A percentile compares a stretch with the other conserved stretches of the same genome.
phyloP scores from a whole-genome alignment of 148 eudicot genomes.

The Rhododendron henanense region DNA sequence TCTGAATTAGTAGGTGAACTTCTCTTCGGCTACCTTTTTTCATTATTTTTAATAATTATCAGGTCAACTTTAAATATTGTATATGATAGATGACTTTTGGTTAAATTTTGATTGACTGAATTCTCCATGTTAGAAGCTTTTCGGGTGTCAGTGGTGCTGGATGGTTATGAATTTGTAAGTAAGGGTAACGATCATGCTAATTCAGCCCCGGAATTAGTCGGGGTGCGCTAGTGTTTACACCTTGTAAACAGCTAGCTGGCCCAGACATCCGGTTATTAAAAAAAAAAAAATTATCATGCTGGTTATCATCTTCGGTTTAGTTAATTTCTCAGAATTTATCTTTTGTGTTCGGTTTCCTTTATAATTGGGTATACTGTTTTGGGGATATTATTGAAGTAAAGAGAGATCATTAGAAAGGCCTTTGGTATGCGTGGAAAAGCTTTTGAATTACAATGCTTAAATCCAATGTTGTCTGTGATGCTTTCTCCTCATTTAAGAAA shows the following conservation, averaged over 20 bases:
- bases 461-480: not conserved
- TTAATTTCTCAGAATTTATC: not conserved
- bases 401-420: not conserved
- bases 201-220: too few relatives aligned
- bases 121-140: conserved; percentile 3
- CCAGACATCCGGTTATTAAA: too few relatives aligned
- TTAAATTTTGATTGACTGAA: not conserved
- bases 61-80: not conserved
- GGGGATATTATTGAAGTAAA: not conserved
- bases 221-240: too few relatives aligned
- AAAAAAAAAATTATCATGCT: not conserved
- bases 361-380: not conserved
- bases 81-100: not conserved
- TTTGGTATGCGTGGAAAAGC: not conserved
- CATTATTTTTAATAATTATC: not conserved
- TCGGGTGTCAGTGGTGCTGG: not conserved
- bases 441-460: not conserved
- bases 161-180: not conserved
- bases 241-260: too few relatives aligned
- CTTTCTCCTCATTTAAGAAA: not conserved
- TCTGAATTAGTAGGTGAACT: conserved; percentile 3
- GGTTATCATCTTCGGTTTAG: not conserved
- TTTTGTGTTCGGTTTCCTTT: not conserved
- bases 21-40: not conserved
- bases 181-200: not conserved